These are phyloP conservation scores for Ramaria rubella DNA, from an alignment of 768 basidiomycete species.

Conservation along the genomic window DNA sequence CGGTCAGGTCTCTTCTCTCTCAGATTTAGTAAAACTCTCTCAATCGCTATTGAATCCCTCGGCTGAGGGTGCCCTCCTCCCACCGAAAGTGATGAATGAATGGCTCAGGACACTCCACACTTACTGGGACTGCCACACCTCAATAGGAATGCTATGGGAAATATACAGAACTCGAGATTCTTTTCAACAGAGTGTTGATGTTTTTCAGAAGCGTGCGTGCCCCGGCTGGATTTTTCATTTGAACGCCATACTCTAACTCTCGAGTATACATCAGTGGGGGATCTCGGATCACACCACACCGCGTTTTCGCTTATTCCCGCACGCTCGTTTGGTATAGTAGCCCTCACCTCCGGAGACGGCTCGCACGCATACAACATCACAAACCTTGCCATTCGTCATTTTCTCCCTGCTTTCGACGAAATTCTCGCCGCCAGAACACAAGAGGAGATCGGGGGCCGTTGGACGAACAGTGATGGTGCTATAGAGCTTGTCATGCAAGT, in stretches of 20 bases:
- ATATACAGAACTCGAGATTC: no score
- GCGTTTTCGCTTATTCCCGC: neutral
- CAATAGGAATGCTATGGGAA: no score
- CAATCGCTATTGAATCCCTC: no score
- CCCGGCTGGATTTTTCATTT: neutral
- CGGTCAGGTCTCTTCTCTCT: no score
- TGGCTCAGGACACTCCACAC: no score
- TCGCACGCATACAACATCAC: neutral
- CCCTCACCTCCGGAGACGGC: neutral
- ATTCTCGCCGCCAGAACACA: neutral
- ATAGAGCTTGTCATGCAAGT: constrained; percentile 1
- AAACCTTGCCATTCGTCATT: neutral
- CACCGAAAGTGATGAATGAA: no score
- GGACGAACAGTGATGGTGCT: neutral
- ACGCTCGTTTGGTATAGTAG: neutral
- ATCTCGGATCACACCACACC: neutral
- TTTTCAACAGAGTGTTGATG: no score
- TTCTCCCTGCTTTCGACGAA: neutral
- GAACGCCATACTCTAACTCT: neutral
- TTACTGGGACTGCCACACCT: no score
- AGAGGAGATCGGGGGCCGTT: neutral
- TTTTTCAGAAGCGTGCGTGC: neutral
- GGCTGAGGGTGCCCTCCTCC: no score
- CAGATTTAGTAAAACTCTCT: no score
- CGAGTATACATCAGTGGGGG: neutral